Evolutionary conservation across 2,329 filamentous ascomycete genomes (phyloP), one percentile per base, ranked within the genome.

Genomic region (Penicillium sp.): DNA sequence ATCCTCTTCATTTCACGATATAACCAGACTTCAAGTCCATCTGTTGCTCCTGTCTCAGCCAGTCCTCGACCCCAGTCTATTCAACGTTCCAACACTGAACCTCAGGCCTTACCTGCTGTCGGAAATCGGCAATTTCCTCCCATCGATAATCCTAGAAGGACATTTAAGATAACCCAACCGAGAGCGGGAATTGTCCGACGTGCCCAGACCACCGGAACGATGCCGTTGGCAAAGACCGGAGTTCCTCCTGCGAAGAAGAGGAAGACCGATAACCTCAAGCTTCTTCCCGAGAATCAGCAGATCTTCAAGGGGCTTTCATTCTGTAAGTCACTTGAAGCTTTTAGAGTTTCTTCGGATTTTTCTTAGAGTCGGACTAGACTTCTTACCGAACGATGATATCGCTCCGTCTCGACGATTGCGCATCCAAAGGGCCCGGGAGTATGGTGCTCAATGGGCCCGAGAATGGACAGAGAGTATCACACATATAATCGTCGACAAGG

Each of bases 371-470:
- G 15, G 44, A 16, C 29, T 13, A 80, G 77, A 84, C 72, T 96
- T 94, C 68, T 83, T 95, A 6, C 93, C 91, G 0, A 88, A 94
- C 59, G 84, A 90, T 58, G 87, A 93, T 57, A 80, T 88, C 43
- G 83, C 86, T 29, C 81, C 82, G 10, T 77, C 82, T 7, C 82
- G 92, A 36, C 83, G 82, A 49, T 71, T 85, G 52, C 85, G 89
- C 4, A 95, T 96, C 47, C 81, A 81, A 28, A 91, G 87, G 68
- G 86, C 88, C 0, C 80, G 84, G 47, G 85, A 90, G 63, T 85
- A 85, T 67, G 93, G 93, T 41, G 93, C 87, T 1, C 74, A 69
- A 1, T 94, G 91, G 85, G 81, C 84, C 26, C 80, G 79, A 46
- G 72, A 78, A 0, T 82, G 86, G 65, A 70, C 70, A 28, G 62